Percentiles rank a stretch among this genome's conserved stretches.
These are phyloP conservation scores for Hymenoscyphus infarciens DNA, from an alignment of 2,329 filamentous ascomycete species.

Conservation along the genomic window DNA sequence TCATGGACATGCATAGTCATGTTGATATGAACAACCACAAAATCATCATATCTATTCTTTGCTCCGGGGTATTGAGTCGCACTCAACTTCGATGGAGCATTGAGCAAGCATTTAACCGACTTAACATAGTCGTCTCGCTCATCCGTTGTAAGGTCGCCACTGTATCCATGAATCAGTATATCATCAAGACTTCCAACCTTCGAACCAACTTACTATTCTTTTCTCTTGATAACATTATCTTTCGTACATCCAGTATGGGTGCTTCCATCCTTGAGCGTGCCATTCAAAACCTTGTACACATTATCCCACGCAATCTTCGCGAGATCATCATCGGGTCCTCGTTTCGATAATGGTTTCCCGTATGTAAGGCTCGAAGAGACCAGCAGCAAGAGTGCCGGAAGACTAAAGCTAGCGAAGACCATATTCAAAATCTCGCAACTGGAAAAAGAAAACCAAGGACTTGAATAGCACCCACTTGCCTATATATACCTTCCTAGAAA, in stretches of 20 bases:
- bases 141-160: conserved; percentile 16
- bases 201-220: conserved; percentile 18
- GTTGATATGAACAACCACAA: conserved; percentile 39
- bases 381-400: not conserved
- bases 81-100: conserved; percentile 34
- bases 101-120: conserved; percentile 22
- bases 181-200: not conserved
- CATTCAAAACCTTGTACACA: conserved; percentile 20
- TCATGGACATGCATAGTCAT: conserved; percentile 36
- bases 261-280: conserved; percentile 19
- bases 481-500: not conserved
- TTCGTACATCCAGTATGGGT: conserved; percentile 16
- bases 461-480: not conserved
- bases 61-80: conserved; percentile 34
- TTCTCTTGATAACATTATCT: conserved; percentile 13
- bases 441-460: not conserved
- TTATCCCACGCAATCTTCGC: conserved; percentile 19
- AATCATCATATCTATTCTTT: conserved; percentile 39
- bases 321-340: conserved; percentile 9
- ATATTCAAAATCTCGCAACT: not conserved
- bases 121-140: conserved; percentile 14
- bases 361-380: not conserved
- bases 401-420: not conserved
- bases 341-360: not conserved
- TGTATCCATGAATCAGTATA: not conserved